Evolutionary conservation across 1,284 basidiomycete species (phyloP), one percentile per base, ranked within the genome.

Genomic region (Cutaneotrichosporon cavernicola): DNA sequence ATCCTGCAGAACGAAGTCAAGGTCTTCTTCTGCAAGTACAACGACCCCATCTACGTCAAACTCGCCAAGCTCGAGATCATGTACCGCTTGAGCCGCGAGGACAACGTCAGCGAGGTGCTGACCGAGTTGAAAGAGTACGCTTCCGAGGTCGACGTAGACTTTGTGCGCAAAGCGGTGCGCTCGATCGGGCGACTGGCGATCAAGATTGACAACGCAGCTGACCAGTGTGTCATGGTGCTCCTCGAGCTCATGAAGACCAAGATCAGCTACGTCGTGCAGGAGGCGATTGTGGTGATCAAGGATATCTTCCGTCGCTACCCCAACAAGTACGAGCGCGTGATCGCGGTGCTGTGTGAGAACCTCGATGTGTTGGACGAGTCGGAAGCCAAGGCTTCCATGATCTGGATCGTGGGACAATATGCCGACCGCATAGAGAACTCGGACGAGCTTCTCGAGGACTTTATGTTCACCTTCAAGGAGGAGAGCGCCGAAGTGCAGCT

Each of bases 21-120:
- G 64, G 95, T 99, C 30, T 99, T 99, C 81, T 99, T 99, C 84
- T 99, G 97, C 89, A 99, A 99, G 81, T 99, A 99, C 83, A 99
- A 98, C 79, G 97, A 99, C 76, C 96, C 97, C 2, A 84, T 95
- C 38, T 99, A 99, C 76, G 94, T 98, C 80, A 99, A 99, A 82
- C 87, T 98, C 58, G 96, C 97, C 80, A 99, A 99, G 80, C 83
- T 99, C 67, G 97, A 97, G 73, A 97, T 98, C 80, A 98, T 99
- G 95, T 93, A 97, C 67, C 88, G 93, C 61, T 83, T 99, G 60
- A 95, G 93, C 4, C 86, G 86, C 36, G 93, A 97, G 66, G 89
- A 88, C 76, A 99, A 98, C 71, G 92, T 97, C 4, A 90, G 97
- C 77, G 92, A 94, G 55, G 85, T 99, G 49, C 82, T 99, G 69